Base-by-base conservation (phyloP, 2,329 filamentous ascomycete genomes). In the Dothideomycetes sp. region DNA sequence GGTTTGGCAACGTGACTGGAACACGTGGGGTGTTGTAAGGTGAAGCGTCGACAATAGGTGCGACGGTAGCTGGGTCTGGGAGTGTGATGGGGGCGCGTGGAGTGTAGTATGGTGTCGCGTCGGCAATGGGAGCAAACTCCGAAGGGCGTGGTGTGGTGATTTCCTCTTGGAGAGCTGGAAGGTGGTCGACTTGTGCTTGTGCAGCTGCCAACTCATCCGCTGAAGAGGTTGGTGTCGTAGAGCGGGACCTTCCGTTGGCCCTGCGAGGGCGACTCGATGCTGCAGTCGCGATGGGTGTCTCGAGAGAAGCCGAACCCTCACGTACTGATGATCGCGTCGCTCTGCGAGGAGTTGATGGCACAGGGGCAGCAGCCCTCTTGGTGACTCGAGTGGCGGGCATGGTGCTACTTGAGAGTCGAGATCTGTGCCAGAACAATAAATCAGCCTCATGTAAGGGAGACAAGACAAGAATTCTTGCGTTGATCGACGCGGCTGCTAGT, bases 21-120 rank as follows among this genome's bases (percentile, higher is more conserved):
- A 22, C 16, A 11, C 7, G 13, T n/a, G 37, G 37, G 9, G 37
- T 40, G 29, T 32, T 28, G 37, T 40, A 40, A 15, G 37, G 37
- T 9, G 37, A 40, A 24, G 37, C 29, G 19, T 40, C 37, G 16
- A 9, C 29, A 22, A 40, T 40, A 22, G 37, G 37, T n/a, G 37
- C 37, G 22, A 40, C 20, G 10, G 25, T 22, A 29, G 11, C 9
- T 3, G 22, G 22, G 12, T 11, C 7, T 7, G 22, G 22, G 2
- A 24, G 7, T 15, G 19, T 19, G 37, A 6, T 19, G 30, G 29
- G 23, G 10, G 29, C 16, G 17, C 7, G 13, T n/a, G 37, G 37
- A 12, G 37, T 40, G 29, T 32, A 18, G 37, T 40, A 40, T 20
- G 37, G 37, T 9, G 37, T 32, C 25, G 37, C 29, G 19, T 40